These are phyloP conservation scores for Trametes coccinea DNA, from an alignment of 768 basidiomycete genomes.

Conservation along the genomic window DNA sequence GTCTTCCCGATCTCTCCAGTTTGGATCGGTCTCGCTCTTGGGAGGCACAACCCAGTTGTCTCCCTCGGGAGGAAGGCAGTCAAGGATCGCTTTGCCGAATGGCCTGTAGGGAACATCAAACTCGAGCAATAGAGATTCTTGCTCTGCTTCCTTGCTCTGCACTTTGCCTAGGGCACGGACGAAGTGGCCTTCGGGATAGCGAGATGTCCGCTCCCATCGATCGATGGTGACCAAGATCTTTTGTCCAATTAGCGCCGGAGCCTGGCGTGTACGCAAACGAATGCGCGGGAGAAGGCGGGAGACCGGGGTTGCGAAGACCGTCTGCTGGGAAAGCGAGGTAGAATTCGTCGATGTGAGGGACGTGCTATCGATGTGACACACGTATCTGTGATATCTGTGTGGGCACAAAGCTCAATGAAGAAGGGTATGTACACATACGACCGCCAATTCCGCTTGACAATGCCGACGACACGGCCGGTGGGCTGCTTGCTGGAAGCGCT, in stretches of 20 bases:
- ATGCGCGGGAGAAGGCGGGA: slow-evolving; percentile 92
- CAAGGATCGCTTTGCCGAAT: slow-evolving; percentile 92
- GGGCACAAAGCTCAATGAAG: background rate
- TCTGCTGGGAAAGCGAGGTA: slow-evolving; percentile 83
- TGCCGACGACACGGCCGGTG: slow-evolving; percentile 87
- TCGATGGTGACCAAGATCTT: slow-evolving; percentile 97
- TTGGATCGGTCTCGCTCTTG: slow-evolving; percentile 50
- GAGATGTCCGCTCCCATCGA: slow-evolving; percentile 81
- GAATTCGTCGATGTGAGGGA: slow-evolving; percentile 78
- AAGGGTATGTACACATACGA: slow-evolving; percentile 55
- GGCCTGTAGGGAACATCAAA: slow-evolving; percentile 96
- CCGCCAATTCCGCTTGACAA: slow-evolving; percentile 95
- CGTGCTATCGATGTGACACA: slow-evolving; percentile 91
- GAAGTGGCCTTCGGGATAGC: slow-evolving; percentile 97
- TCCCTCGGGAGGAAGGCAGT: slow-evolving; percentile 87
- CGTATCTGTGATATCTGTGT: slow-evolving; percentile 54
- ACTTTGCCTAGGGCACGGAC: slow-evolving; percentile 89
- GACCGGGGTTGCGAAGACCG: slow-evolving; percentile 92
- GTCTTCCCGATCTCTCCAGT: slow-evolving; percentile 88
- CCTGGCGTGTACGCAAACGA: slow-evolving; percentile 92
- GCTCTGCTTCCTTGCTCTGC: slow-evolving; percentile 94
- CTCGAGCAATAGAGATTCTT: slow-evolving; percentile 90
- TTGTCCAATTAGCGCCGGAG: slow-evolving; percentile 81
- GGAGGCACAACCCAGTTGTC: slow-evolving; percentile 91
- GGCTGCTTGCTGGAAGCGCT: slow-evolving; percentile 70